A percentile compares a stretch with the other conserved stretches of the same genome.
Evolutionary conservation across 192 early-diverging fungal genomes (phyloP).

Genomic region (Umbelopsis vinacea): DNA sequence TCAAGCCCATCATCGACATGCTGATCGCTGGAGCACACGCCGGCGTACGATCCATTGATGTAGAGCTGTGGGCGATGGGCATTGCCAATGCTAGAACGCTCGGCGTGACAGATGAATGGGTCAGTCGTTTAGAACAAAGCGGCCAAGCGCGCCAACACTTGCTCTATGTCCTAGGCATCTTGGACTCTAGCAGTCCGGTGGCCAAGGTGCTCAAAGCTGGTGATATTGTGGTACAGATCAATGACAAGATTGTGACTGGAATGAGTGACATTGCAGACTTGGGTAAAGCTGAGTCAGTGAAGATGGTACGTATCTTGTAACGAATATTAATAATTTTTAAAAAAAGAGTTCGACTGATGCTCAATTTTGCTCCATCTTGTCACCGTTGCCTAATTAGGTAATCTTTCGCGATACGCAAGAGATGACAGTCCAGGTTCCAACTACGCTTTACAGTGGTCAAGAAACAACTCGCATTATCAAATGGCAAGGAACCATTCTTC

Average conservation of each 20-base stretch:
- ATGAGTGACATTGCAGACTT: slow-evolving; percentile 63
- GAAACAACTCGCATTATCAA: slow-evolving; percentile 70
- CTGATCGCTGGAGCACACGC: slow-evolving; percentile 54
- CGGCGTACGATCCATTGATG: slow-evolving; percentile 54
- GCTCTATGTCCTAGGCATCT: slow-evolving; percentile 59
- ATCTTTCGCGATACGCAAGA: slow-evolving; percentile 77
- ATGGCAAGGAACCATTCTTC: slow-evolving; percentile 85
- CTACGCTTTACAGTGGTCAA: slow-evolving; percentile 53
- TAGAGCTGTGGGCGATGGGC: slow-evolving; percentile 62
- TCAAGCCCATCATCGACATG: slow-evolving; percentile 49
- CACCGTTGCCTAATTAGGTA: slow-evolving; percentile 34
- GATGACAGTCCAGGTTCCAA: slow-evolving; percentile 65
- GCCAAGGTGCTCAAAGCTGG: slow-evolving; percentile 59
- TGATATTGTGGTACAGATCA: slow-evolving; percentile 70
- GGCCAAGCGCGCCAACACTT: slow-evolving; percentile 46
- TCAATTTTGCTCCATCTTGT: background rate
- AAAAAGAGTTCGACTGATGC: too few species aligned
- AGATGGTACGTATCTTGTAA: slow-evolving; percentile 62
- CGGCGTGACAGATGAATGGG: slow-evolving; percentile 61
- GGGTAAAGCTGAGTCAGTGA: slow-evolving; percentile 47
- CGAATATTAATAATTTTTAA: too few species aligned
- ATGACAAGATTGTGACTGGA: slow-evolving; percentile 60
- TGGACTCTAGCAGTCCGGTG: slow-evolving; percentile 62
- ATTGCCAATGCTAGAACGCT: slow-evolving; percentile 60
- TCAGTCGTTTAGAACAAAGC: slow-evolving; percentile 51